phyloP scores from a whole-genome alignment of 306 rosid genomes.

The Quercus suber region DNA sequence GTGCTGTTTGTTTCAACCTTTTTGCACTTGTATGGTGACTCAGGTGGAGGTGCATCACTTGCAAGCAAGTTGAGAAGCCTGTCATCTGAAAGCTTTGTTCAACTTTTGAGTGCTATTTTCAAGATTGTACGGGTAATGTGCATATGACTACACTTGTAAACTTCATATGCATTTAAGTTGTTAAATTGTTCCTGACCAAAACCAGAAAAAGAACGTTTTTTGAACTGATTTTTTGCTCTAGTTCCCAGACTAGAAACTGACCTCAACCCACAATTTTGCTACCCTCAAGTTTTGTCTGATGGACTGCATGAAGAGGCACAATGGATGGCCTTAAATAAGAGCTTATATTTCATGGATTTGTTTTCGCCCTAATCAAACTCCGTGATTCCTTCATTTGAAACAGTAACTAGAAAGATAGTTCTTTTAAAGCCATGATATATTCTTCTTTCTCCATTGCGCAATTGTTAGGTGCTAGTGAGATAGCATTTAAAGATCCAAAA shows the following conservation, averaged over 20 bases:
- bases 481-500: background rate
- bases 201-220: background rate
- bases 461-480: no score
- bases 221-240: background rate
- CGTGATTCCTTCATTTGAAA: no score
- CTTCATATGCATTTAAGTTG: background rate
- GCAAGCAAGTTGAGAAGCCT: constrained; percentile 97
- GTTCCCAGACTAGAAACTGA: background rate
- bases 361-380: no score
- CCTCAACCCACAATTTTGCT: background rate
- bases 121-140: constrained; percentile 88
- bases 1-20: constrained; percentile 21
- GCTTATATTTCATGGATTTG: no score
- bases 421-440: no score
- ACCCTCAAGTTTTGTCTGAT: background rate
- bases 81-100: constrained; percentile 94
- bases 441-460: no score
- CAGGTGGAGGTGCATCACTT: constrained; percentile 95
- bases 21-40: constrained; percentile 33
- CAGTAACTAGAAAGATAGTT: no score
- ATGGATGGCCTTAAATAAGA: background rate
- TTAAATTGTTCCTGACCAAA: background rate
- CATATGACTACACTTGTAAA: constrained; percentile 36
- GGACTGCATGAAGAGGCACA: background rate
- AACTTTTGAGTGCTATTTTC: constrained; percentile 87